Conservation (phyloP, 1,284 basidiomycete species). For the Xerocomus cyaneibrunnescens region DNA sequence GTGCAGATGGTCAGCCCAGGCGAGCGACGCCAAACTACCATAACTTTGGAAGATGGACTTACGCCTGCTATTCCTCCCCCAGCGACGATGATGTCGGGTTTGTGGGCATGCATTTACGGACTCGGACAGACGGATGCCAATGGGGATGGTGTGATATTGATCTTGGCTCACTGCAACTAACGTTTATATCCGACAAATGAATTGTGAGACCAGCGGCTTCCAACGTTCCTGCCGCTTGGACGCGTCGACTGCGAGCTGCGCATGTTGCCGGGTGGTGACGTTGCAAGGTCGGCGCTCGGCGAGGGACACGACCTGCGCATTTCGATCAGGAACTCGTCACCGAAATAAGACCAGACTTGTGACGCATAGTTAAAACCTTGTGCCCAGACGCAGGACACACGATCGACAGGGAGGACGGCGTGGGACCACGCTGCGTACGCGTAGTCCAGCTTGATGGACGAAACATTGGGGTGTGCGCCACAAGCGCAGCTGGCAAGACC, state of each 20-base stretch:
- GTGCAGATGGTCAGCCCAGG: neutral
- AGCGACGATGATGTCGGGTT: conserved; percentile 22
- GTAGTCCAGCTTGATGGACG: no score
- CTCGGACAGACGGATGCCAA: neutral
- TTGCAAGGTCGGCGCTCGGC: neutral
- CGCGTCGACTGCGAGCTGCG: conserved; percentile 18
- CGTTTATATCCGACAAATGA: conserved; percentile 12
- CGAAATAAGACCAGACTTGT: no score
- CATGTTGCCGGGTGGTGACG: conserved; percentile 7
- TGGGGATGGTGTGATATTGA: neutral
- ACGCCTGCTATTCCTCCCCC: conserved; percentile 30
- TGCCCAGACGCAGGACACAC: no score
- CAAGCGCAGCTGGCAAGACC: no score
- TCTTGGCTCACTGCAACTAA: neutral
- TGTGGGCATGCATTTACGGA: conserved; percentile 16
- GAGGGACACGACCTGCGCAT: neutral
- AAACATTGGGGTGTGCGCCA: no score
- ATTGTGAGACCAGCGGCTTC: neutral
- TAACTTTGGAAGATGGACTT: conserved; percentile 9
- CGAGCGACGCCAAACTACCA: neutral
- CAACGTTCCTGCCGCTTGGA: conserved; percentile 23
- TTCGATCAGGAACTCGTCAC: no score
- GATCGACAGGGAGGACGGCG: no score
- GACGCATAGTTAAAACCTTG: no score
- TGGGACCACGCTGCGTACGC: no score